Evolutionary conservation across 2,329 filamentous ascomycete genomes (phyloP), one percentile per base, ranked within the genome.

Genomic region (Colletotrichum eremochloae): DNA sequence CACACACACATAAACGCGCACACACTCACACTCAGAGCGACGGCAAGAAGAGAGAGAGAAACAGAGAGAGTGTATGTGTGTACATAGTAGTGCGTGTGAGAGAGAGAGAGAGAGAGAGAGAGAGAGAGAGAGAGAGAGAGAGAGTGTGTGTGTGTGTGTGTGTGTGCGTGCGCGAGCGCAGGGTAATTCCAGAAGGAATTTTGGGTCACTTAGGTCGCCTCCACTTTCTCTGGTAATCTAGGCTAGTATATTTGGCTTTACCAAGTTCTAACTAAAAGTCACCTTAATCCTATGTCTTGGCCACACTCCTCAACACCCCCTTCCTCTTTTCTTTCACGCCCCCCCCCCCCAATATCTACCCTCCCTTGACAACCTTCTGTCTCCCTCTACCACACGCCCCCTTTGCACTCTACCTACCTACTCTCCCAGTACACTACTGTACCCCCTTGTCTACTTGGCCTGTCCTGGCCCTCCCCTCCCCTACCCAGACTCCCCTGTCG

Each of bases 111-210:
- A 50, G 24, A 7, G 31, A 8, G 24, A 29, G 36, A 36, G 65
- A n/a, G n/a, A 44, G 64, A 63, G 50, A 15, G 53, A 40, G 12
- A 8, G 33, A 20, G 53, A 20, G 53, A 33, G 63, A 12, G 5
- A 31, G 40, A 14, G 40, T 42, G 40, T 42, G 42, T n/a, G 58
- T 38, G 44, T 50, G 44, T 50, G 33, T 50, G 63, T 29, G 53
- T 57, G 63, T 50, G 40, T 33, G 40, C 29, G 53, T 20, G 44
- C 48, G 55, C 33, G 18, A 31, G 55, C 57, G 31, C 64, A 71
- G 57, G 68, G 68, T 58, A 53, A 63, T 74, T 74, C 71, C 71
- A 74, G 68, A 73, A 73, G 71, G 63, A 72, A 74, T 68, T 53
- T 60, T 67, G 55, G 63, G 68, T 53, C 68, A 44, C 42, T 63